These are phyloP conservation scores for Podospora pseudoanserina DNA, from an alignment of 495 filamentous ascomycete species.

Conservation along the genomic window DNA sequence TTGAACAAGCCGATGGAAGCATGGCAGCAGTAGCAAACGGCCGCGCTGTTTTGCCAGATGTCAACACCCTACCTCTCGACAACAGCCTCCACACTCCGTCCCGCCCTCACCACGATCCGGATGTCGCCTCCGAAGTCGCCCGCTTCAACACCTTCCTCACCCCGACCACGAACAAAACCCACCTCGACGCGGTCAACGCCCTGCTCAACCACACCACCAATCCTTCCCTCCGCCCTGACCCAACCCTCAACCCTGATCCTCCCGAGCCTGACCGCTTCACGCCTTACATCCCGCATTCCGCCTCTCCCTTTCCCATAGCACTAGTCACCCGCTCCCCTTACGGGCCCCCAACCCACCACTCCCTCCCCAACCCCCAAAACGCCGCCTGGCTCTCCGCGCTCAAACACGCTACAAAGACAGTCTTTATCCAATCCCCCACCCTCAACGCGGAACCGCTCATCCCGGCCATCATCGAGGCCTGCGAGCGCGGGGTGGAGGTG, in stretches of 20 bases:
- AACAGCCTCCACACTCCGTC: conserved; percentile 55
- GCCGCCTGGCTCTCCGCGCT: conserved; percentile 66
- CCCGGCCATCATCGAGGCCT: conserved; percentile 58
- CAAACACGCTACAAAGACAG: conserved; percentile 53
- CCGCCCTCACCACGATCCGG: conserved; percentile 60
- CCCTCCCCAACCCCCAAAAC: conserved; percentile 65
- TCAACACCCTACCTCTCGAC: background rate
- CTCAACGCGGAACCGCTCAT: conserved; percentile 68
- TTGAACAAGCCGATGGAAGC: background rate
- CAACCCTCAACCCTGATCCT: conserved; percentile 46
- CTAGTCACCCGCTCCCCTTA: conserved; percentile 65
- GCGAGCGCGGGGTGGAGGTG: conserved; percentile 62
- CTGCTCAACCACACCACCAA: conserved; percentile 64
- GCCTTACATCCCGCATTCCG: conserved; percentile 54
- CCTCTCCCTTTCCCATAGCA: conserved; percentile 65
- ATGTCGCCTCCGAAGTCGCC: conserved; percentile 55
- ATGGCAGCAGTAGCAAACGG: conserved; percentile 3
- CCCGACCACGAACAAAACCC: conserved; percentile 47
- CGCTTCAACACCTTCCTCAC: conserved; percentile 55
- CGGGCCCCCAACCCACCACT: conserved; percentile 57
- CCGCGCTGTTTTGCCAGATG: conserved; percentile 16
- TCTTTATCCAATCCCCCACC: conserved; percentile 74
- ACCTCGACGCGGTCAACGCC: conserved; percentile 53
- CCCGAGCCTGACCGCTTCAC: conserved; percentile 51
- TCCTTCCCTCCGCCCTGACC: conserved; percentile 43